These are phyloP conservation scores for Dictyostelium discoideum DNA, from an alignment of 78 protist species.

Conservation along the genomic window DNA sequence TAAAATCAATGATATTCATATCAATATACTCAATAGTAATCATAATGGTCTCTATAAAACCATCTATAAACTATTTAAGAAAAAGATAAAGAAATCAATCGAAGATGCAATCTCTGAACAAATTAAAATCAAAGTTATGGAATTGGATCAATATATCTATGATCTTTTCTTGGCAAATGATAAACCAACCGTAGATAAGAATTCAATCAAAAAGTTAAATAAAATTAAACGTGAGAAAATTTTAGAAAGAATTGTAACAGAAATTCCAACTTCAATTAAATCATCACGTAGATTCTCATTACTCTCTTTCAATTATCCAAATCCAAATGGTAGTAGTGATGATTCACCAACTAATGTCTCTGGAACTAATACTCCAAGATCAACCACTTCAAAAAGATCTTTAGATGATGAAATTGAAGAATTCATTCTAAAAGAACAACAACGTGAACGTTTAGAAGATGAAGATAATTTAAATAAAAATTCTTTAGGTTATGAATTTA, in stretches of 20 bases:
- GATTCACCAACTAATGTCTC: not conserved
- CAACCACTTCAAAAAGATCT: not conserved
- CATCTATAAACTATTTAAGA: slow-evolving; percentile 38
- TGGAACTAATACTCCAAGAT: not conserved
- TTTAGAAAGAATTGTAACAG: slow-evolving; percentile 52
- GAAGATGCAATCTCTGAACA: slow-evolving; percentile 30
- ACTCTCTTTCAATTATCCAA: not conserved
- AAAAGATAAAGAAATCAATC: slow-evolving; percentile 38
- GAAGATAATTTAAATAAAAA: not conserved
- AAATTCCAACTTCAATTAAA: slow-evolving; percentile 28
- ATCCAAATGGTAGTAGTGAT: not conserved
- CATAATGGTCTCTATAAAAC: slow-evolving; percentile 52
- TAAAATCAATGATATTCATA: slow-evolving; percentile 43
- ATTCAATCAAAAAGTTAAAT: not conserved
- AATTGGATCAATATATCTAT: slow-evolving; percentile 4
- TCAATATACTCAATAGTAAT: slow-evolving; percentile 32
- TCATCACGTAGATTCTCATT: slow-evolving; percentile 31
- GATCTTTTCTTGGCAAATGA: not conserved
- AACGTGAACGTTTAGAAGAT: slow-evolving; percentile 8
- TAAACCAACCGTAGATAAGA: not conserved
- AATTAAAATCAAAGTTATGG: not conserved
- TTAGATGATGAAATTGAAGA: not conserved
- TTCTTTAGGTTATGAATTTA: slow-evolving; percentile 8
- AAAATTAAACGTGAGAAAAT: slow-evolving; percentile 44
- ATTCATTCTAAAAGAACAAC: slow-evolving; percentile 8